Percentiles rank a stretch among this genome's conserved stretches.
phyloP scores from a whole-genome alignment of 2,329 filamentous ascomycete genomes.

The Claviceps capensis region DNA sequence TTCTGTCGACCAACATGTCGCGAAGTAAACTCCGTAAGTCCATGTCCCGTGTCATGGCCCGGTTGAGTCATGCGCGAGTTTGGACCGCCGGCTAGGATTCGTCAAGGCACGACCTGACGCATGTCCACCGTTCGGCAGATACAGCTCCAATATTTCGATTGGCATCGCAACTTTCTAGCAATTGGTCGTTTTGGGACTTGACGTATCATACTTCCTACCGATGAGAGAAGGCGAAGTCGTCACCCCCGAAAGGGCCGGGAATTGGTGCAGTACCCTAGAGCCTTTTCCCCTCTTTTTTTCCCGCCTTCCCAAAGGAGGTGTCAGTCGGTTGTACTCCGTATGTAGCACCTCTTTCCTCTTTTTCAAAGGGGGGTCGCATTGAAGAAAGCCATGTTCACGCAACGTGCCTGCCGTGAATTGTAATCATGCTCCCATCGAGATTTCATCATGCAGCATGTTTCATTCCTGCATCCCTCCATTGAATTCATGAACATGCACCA shows the following conservation, averaged over 20 bases:
- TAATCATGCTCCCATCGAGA: not conserved
- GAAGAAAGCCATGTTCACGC: not conserved
- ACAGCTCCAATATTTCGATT: too few relatives aligned
- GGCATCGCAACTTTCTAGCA: too few relatives aligned
- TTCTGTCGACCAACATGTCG: too few relatives aligned
- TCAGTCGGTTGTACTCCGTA: too few relatives aligned
- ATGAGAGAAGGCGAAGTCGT: too few relatives aligned
- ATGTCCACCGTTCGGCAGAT: too few relatives aligned
- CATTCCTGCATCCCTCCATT: not conserved
- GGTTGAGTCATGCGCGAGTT: not conserved
- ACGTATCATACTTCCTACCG: too few relatives aligned
- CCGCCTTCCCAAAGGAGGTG: not conserved
- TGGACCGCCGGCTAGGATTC: not conserved
- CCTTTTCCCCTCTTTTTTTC: rapidly evolving
- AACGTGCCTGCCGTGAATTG: not conserved
- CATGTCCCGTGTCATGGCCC: not conserved
- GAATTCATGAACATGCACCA: not conserved
- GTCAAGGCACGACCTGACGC: too few relatives aligned
- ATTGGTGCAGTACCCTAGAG: too few relatives aligned
- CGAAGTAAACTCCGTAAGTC: too few relatives aligned
- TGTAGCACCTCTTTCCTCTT: not conserved
- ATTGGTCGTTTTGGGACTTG: too few relatives aligned
- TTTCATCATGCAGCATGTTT: not conserved
- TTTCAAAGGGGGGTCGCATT: not conserved
- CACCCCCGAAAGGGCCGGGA: too few relatives aligned